Conservation (phyloP, 2,329 filamentous ascomycete genomes). For the Fonsecaea pedrosoi region DNA sequence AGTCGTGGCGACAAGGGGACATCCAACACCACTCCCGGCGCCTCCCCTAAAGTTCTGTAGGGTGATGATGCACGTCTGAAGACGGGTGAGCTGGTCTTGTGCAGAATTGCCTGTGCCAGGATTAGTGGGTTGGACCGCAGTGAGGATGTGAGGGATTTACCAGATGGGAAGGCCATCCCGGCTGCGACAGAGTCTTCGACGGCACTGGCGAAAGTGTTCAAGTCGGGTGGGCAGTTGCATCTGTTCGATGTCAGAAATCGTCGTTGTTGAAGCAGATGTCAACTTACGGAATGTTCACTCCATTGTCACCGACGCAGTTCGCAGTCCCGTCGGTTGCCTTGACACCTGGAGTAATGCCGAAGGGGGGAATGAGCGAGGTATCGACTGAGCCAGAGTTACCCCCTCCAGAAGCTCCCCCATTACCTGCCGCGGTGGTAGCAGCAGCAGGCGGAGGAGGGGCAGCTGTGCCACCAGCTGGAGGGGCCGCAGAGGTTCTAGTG, state of each 20-base stretch:
- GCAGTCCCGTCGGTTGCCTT: constrained; percentile 34
- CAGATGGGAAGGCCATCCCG: constrained; percentile 29
- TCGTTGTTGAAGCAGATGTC: not conserved
- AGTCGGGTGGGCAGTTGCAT: constrained; percentile 34
- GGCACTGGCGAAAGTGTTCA: constrained; percentile 29
- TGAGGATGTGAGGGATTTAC: not conserved
- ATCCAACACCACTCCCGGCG: constrained; percentile 35
- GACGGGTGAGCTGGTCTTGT: constrained; percentile 33
- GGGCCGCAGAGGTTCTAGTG: constrained; percentile 21
- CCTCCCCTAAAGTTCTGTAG: constrained; percentile 37
- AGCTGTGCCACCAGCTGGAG: constrained; percentile 15
- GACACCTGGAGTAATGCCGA: constrained; percentile 31
- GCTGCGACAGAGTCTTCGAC: constrained; percentile 22
- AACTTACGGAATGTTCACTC: constrained; percentile 33
- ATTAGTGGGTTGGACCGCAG: not conserved
- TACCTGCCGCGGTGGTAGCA: not conserved
- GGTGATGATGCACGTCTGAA: constrained; percentile 33
- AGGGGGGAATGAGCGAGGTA: constrained; percentile 32
- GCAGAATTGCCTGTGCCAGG: constrained; percentile 28
- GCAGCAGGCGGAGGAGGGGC: constrained; percentile 12
- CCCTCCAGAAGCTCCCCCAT: constrained; percentile 3
- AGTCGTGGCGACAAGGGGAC: constrained; percentile 34
- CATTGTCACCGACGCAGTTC: constrained; percentile 34
- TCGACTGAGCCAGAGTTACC: constrained; percentile 23
- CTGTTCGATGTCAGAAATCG: constrained; percentile 23